Evolutionary conservation across 805 yeast genomes (phyloP).

Genomic region (Teunomyces barrocoloradensis): DNA sequence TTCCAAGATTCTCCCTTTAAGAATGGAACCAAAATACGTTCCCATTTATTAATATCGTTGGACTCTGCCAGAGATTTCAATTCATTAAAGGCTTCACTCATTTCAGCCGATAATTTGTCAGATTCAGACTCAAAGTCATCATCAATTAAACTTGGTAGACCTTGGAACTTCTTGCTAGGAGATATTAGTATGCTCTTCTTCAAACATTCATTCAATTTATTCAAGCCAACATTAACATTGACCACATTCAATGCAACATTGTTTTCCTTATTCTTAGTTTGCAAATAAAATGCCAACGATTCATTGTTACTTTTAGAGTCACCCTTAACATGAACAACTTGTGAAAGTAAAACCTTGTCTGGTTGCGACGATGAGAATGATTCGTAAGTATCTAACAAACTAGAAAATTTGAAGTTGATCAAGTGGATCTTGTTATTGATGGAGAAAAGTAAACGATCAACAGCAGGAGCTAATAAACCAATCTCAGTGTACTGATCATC

Average conservation of each 20-base stretch:
- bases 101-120: slow-evolving; percentile 13
- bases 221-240: slow-evolving; percentile 61
- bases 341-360: slow-evolving; percentile 27
- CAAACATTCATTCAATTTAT: slow-evolving; percentile 64
- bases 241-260: slow-evolving; percentile 43
- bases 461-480: slow-evolving; percentile 40
- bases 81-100: slow-evolving; percentile 22
- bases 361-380: slow-evolving; percentile 12
- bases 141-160: slow-evolving; percentile 23
- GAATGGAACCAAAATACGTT: slow-evolving; percentile 26
- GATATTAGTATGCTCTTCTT: slow-evolving; percentile 51
- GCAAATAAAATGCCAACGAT: slow-evolving; percentile 42
- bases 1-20: slow-evolving; percentile 28
- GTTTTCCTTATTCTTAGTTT: slow-evolving; percentile 42
- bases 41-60: slow-evolving; percentile 24
- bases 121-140: slow-evolving; percentile 18
- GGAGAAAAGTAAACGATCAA: slow-evolving; percentile 47
- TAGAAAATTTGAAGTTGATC: slow-evolving; percentile 44
- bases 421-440: slow-evolving; percentile 39
- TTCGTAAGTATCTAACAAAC: slow-evolving; percentile 33
- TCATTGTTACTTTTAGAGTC: slow-evolving; percentile 36
- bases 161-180: slow-evolving; percentile 20
- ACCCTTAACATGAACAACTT: slow-evolving; percentile 41
- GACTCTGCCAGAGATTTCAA: slow-evolving; percentile 18
- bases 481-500: slow-evolving; percentile 8